Base-by-base conservation (phyloP, 345 rosid species). In the Fremontodendron californicum region DNA sequence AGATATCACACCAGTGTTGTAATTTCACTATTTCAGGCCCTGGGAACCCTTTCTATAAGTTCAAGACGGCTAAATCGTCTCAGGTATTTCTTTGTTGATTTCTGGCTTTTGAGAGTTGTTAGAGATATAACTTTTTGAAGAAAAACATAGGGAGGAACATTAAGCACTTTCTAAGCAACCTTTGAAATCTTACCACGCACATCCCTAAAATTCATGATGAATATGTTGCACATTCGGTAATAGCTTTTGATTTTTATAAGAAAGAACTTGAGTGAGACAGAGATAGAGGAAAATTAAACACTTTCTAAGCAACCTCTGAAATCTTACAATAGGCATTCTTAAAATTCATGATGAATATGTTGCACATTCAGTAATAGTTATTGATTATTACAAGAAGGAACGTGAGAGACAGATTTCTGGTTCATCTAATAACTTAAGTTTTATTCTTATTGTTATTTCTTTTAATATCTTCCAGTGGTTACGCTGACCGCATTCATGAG, bases 1-100 rank as follows among this genome's bases (percentile, higher is more conserved):
- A 91, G 99, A 92, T 96, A 96, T 79, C 99, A 96, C 85, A 92
- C 97, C 67, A 92, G 99, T 71, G 99, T 96, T 78, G 90, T 96
- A 79, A 87, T 88, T 77, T 91, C 98, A 72, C 87, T 96, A 76
- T 96, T 96, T 82, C 93, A 92, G 83, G 88, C 98, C 19, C 78
- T 96, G 65, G 99, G 98, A 84, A 94, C 97, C 57, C 97, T 96
- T 81, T 90, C 98, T 82, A 87, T 84, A 77, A 96, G 99, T 79
- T 92, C 99, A 77, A 91, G 97, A 76, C 88, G 89, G 74, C 91
- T 96, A 71, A 94, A 85, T 85, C 94, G 99, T 71, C 95, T 96
- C 82, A 94, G 99, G 99, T 96, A 93, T 29, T 61, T 64, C 35
- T 63, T 78, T 49, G 51, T 37, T 37, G 35, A 29, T 46, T 58